A percentile compares a stretch with the other conserved stretches of the same genome.
phyloP scores from a whole-genome alignment of 208 protist genomes.

The Acanthamoeba pearcei region DNA sequence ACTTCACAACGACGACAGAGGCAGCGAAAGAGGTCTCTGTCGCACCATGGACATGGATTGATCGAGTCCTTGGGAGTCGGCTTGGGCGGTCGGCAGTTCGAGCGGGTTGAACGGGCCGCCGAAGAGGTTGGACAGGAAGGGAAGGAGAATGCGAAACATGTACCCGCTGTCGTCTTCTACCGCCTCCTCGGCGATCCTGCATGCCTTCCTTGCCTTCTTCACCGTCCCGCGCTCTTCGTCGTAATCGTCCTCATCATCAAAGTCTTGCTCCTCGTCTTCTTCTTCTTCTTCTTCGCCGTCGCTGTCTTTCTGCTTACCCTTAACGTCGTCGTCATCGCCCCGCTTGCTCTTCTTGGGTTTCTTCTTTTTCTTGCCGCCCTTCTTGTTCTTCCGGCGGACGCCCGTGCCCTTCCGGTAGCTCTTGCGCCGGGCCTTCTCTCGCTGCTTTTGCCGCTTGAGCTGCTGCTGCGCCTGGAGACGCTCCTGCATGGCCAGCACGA shows the following conservation, averaged over 20 bases:
- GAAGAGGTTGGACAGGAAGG: slow-evolving; percentile 67
- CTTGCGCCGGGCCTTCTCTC: neutral
- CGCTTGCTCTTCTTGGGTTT: slow-evolving; percentile 15
- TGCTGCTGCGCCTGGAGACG: neutral
- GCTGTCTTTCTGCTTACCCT: neutral
- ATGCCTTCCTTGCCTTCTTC: neutral
- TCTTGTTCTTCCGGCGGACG: slow-evolving; percentile 19
- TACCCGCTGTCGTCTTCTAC: neutral
- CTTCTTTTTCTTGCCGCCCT: slow-evolving; percentile 4
- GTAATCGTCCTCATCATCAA: neutral
- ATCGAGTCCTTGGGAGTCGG: neutral
- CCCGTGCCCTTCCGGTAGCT: neutral
- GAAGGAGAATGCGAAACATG: slow-evolving; percentile 56
- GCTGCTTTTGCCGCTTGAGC: neutral
- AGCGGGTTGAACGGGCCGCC: slow-evolving; percentile 72
- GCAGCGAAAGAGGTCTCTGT: neutral
- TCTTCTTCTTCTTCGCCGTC: neutral
- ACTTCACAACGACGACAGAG: neutral
- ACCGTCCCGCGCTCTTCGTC: neutral
- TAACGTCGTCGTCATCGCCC: slow-evolving; percentile 1
- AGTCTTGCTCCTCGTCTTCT: slow-evolving; percentile 4
- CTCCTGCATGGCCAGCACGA: neutral
- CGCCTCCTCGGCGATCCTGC: slow-evolving; percentile 4
- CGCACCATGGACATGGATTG: neutral
- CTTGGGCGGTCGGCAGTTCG: neutral